Conservation (phyloP, 495 filamentous ascomycete species). For the Friedmanniomyces endolithicus region DNA sequence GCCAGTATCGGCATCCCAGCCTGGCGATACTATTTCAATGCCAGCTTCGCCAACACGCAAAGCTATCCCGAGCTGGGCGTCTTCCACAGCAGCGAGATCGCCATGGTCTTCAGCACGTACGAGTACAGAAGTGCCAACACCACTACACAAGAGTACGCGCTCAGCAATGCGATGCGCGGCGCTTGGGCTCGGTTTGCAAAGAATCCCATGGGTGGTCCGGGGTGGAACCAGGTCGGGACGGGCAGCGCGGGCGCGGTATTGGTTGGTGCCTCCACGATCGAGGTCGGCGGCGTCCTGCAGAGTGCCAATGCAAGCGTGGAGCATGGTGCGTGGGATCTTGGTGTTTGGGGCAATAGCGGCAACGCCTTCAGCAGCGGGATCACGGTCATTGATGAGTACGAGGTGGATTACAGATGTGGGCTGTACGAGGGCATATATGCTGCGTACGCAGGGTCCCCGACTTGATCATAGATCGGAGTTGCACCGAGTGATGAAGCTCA, state of each 20-base stretch:
- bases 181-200: constrained; percentile 25
- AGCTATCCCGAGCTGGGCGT: constrained; percentile 17
- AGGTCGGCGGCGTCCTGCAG: constrained; percentile 13
- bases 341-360: constrained; percentile 11
- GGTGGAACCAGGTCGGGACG: constrained; percentile 22
- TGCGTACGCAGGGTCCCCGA: not conserved
- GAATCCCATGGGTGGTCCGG: constrained; percentile 22
- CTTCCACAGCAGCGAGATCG: constrained; percentile 22
- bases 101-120: constrained; percentile 22
- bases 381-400: constrained; percentile 19
- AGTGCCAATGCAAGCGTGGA: constrained; percentile 24
- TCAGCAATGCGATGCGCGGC: constrained; percentile 20
- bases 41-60: constrained; percentile 23
- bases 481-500: not conserved
- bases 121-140: constrained; percentile 4
- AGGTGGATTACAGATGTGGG: constrained; percentile 18
- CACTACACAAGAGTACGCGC: constrained; percentile 20
- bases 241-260: constrained; percentile 25
- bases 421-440: constrained; percentile 16
- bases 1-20: constrained; percentile 12
- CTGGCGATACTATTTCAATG: constrained; percentile 25
- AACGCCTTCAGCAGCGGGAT: constrained; percentile 11
- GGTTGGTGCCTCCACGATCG: constrained; percentile 14
- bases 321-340: constrained; percentile 19
- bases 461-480: not conserved